Evolutionary conservation across 2,329 filamentous ascomycete species (phyloP).

Genomic region (Fusarium haematococcum): DNA sequence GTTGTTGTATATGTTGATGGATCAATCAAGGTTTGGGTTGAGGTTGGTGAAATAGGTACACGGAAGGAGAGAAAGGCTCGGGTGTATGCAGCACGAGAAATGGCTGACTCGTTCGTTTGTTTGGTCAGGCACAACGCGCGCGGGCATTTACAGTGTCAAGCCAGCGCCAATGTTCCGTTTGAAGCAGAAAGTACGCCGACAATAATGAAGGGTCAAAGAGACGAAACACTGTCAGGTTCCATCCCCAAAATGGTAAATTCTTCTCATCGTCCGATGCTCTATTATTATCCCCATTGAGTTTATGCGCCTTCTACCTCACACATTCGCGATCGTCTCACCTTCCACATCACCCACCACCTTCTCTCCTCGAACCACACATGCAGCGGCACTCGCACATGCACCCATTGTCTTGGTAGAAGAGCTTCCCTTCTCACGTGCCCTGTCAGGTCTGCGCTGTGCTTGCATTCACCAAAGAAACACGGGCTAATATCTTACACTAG

Average conservation of each 20-base stretch:
- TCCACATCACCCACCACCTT: not conserved
- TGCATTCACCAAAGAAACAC: not conserved
- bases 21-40: not conserved
- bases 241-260: not conserved
- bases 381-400: not conserved
- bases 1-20: not conserved
- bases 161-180: not conserved
- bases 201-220: not conserved
- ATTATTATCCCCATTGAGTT: not conserved
- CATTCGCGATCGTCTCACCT: not conserved
- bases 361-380: not conserved
- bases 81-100: not conserved
- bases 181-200: not conserved
- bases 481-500: not conserved
- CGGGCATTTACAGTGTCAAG: not conserved
- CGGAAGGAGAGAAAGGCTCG: not conserved
- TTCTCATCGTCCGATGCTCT: not conserved
- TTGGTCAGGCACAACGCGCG: not conserved
- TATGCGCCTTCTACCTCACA: not conserved
- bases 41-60: not conserved
- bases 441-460: not conserved
- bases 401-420: not conserved
- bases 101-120: not conserved
- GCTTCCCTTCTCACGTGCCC: conserved; percentile 1
- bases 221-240: not conserved